Evolutionary conservation across 805 yeast species (phyloP), one percentile per base, ranked within the genome.

Genomic region (Saturnispora dispora): DNA sequence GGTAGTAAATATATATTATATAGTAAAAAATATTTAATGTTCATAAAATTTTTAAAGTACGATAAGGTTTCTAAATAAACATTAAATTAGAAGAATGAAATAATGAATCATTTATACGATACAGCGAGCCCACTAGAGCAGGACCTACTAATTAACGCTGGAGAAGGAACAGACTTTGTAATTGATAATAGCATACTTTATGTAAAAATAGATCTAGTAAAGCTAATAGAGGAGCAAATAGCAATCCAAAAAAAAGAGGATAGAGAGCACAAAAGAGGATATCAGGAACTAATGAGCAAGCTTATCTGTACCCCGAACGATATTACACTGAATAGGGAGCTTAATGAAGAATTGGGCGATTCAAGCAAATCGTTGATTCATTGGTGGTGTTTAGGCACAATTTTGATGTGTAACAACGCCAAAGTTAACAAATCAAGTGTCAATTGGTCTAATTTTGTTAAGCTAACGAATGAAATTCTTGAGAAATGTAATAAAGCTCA

Each of bases 361-460:
- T 8, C 2, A 2, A 36, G 15, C n/a, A n/a, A 36, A 36, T 22
- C 5, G 30, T 13, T 23, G 10, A 22, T 23, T 23, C 47, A 43
- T 33, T 48, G 51, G 51, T 48, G 51, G 51, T 46, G 44, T n/a
- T 5, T 48, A 7, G 51, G 51, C 8, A 33, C 51, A 3, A 22
- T 48, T 6, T 32, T 69, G 18, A 60, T 62, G 0, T 59, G 63
- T 22, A 53, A 57, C 7, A 50, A 63, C 8, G 57, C 64, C 6
- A 57, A 59, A 45, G 61, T 68, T 0, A 69, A 69, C 47, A 69
- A 69, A 52, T 65, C 71, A 1, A 60, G 71, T 3, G 58, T 59
- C 36, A 45, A 67, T 23, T 69, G 72, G 72, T 47, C 51, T 5
- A 58, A 61, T 20, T 63, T 60, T 46, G 55, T 55, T n/a, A 7